Evolutionary conservation across 768 basidiomycete genomes (phyloP), one percentile per base, ranked within the genome.

Genomic region (Collybiopsis luxurians): DNA sequence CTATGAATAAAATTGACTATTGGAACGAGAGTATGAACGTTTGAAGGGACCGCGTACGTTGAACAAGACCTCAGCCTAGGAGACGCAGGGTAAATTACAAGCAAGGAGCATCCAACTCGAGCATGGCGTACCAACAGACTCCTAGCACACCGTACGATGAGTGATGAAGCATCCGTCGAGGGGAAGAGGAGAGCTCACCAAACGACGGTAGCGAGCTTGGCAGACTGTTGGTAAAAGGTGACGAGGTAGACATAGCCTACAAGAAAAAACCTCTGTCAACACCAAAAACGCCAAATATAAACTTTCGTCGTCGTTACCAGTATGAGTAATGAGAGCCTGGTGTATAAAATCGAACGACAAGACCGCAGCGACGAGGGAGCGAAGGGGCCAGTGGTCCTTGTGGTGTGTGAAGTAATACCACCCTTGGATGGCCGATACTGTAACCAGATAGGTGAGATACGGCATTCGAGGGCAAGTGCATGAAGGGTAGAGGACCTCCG

Each of bases 321-420:
- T 73, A 58, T 85, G 82, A 0, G 79, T 75, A 56, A 86, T 81
- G 27, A 85, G 64, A 1, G 66, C 71, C 61, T 85, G 84, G 59
- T 85, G 82, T 0, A 76, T 59, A 0, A 79, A 80, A 58, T 85
- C 84, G 49, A 77, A 78, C 2, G 73, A 0, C 69, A 84, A 74
- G 5, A 80, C 79, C 10, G 70, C 69, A 26, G 64, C 70, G 24
- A 85, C 84, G 24, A 84, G 64, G 10, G 66, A 52, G 61, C 78
- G 81, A 56, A 76, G 69, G 13, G 72, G 67, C 80, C 80, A 83
- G 24, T 67, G 62, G 63, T 85, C 84, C 24, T 67, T 71, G 52
- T 80, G 77, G 62, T 84, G 75, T 15, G 68, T 72, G 55, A 67
- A 84, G 61, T 85, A 86, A 59, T 78, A 83, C 73, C 75, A 82